Base-by-base conservation (phyloP, 2,329 filamentous ascomycete species). In the Trichoderma guizhouense region DNA sequence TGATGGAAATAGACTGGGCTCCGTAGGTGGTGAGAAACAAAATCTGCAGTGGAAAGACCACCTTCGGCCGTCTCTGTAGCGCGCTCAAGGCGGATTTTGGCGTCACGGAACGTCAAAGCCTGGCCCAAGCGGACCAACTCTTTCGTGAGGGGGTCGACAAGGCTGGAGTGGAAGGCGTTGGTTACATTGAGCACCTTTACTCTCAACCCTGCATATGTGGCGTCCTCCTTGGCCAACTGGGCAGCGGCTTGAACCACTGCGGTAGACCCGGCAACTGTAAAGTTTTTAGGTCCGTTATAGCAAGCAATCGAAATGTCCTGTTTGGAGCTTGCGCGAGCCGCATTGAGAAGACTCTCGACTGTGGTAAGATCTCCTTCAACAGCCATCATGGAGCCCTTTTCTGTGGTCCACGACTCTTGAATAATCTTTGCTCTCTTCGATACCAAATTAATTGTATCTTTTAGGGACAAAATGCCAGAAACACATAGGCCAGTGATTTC, bases 161-260 rank as follows among this genome's bases (percentile, higher is more conserved):
- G 76, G 0, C 69, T 62, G 0, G 82, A 86, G 73, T 87, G 86
- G 74, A 86, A 87, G 0, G 83, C 85, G 70, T 87, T 81, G 0
- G 84, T 83, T 1, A 85, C 83, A 14, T 82, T 79, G 0, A 87
- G 80, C 5, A 75, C 74, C 74, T 84, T 86, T 28, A 15, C 69
- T 63, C 76, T 80, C 43, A 81, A 73, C 6, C 9, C 28, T 43
- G 61, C 7, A 8, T 53, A 15, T 6, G 53, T 26, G 18, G 67
- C 71, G 14, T 36, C 34, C 34, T 36, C 34, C 34, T 36, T 36
- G 34, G 34, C 34, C 34, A 36, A 36, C 34, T 36, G 34, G 1
- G 58, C 75, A 0, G 80, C 72, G 0, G 72, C 74, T 5, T 82
- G 77, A 7, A 85, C 80, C 1, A 79, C 78, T 1, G 58, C 43